A percentile compares a stretch with the other conserved stretches of the same genome.
phyloP scores from a whole-genome alignment of 495 filamentous ascomycete genomes.

The Aspergillus homomorphus region DNA sequence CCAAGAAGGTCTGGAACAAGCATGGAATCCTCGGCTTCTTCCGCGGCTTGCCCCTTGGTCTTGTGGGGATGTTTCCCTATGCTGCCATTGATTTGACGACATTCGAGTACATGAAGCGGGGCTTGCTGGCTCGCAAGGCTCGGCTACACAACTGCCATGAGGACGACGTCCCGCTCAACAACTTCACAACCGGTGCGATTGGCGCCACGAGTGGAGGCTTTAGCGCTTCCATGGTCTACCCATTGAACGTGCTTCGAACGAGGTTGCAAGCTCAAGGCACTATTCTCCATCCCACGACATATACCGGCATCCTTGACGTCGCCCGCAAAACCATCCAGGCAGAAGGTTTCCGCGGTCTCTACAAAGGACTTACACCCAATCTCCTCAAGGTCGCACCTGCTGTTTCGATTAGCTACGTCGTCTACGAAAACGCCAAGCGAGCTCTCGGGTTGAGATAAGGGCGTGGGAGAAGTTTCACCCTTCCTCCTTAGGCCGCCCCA shows the following conservation, averaged over 20 bases:
- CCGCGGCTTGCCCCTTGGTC: conserved; percentile 85
- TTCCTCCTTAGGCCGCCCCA: neutral
- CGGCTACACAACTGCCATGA: conserved; percentile 67
- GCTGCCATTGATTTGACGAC: conserved; percentile 94
- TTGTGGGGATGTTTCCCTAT: conserved; percentile 97
- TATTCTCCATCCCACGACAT: conserved; percentile 82
- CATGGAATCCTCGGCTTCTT: conserved; percentile 78
- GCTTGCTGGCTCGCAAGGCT: conserved; percentile 67
- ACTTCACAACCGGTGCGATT: conserved; percentile 75
- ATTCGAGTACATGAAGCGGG: conserved; percentile 86
- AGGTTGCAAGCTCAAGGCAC: conserved; percentile 94
- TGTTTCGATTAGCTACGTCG: conserved; percentile 95
- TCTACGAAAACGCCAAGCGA: conserved; percentile 92
- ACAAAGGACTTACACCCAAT: conserved; percentile 94
- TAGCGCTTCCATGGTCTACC: conserved; percentile 91
- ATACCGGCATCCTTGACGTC: conserved; percentile 85
- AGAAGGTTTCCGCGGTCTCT: conserved; percentile 84
- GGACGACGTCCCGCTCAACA: conserved; percentile 73
- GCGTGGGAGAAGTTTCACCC: neutral
- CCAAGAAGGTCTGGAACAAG: conserved; percentile 76
- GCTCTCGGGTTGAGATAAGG: conserved; percentile 64
- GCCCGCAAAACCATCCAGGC: conserved; percentile 72
- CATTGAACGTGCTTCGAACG: conserved; percentile 90
- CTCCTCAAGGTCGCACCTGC: conserved; percentile 95
- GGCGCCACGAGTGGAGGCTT: conserved; percentile 89